Base-by-base conservation (phyloP, 257 asterid species). In the Phtheirospermum japonicum region DNA sequence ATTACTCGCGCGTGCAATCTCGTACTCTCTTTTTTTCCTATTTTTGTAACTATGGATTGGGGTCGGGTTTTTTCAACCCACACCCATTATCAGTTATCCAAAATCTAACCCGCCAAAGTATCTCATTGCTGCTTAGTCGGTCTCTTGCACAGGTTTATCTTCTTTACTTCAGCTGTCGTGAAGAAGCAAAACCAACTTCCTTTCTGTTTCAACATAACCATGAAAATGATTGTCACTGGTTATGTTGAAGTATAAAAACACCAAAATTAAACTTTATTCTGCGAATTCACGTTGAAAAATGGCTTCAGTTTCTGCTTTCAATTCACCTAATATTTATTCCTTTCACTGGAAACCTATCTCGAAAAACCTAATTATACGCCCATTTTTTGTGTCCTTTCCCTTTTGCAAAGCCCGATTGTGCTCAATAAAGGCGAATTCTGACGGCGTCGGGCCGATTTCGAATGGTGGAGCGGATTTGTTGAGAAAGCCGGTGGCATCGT, bases 401-500 rank as follows among this genome's bases (percentile, higher is more conserved):
- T 59, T 70, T 20, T 67, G 43, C 16, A 70, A 67, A 52, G 39
- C 75, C 26, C 79, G 63, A 48, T 64, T 80, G 48, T 69, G 82
- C 51, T 75, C 85, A 12, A 34, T 85, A 28, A 83, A 77, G 75
- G 77, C 85, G 6, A 65, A 74, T 20, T 75, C 87, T 0, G 83
- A 70, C 34, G 74, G 74, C 57, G 62, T 68, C 23, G 80, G 74
- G n/a, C 59, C 68, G 43, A 57, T 57, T 14, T 63, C 61, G 79
- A 70, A 82, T 23, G 61, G 81, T 48, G 78, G 79, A 20, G 78
- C 81, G 11, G 87, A 82, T 66, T 59, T 89, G 71, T 19, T 84
- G 67, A 78, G 89, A 76, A 86, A 81, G 81, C 95, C 95, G 67
- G 79, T 68, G 75, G 80, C 73, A 49, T 60, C 87, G 61, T 28